Evolutionary conservation across 768 basidiomycete species (phyloP).

Genomic region (Russula ochroleuca): DNA sequence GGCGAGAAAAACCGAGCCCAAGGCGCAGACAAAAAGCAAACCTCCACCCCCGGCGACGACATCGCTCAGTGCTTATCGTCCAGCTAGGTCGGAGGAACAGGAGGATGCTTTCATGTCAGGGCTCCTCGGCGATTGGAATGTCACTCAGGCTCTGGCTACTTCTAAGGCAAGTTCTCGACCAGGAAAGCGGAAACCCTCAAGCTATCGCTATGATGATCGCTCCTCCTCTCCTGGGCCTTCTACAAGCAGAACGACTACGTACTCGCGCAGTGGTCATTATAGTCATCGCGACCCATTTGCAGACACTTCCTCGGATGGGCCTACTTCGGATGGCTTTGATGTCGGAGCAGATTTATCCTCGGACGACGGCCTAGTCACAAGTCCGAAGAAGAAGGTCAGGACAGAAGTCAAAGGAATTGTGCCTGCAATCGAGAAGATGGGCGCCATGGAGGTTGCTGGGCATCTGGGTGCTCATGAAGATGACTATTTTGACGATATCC

Average conservation of each 20-base stretch:
- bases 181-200: slow-evolving; percentile 68
- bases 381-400: slow-evolving; percentile 66
- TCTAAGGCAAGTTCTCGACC: slow-evolving; percentile 35
- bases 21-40: slow-evolving; percentile 44
- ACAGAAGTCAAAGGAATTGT: slow-evolving; percentile 42
- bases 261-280: slow-evolving; percentile 10
- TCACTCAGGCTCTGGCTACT: slow-evolving; percentile 39
- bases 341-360: slow-evolving; percentile 35
- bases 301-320: slow-evolving; percentile 35
- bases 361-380: slow-evolving; percentile 59
- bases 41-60: slow-evolving; percentile 46
- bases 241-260: slow-evolving; percentile 10
- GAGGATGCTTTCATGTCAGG: slow-evolving; percentile 88
- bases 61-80: slow-evolving; percentile 77
- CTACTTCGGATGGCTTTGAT: slow-evolving; percentile 31
- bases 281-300: slow-evolving; percentile 26
- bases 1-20: slow-evolving; percentile 42
- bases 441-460: slow-evolving; percentile 55
- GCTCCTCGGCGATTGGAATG: slow-evolving; percentile 70
- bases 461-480: slow-evolving; percentile 27
- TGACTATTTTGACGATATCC: slow-evolving; percentile 50
- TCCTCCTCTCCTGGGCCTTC: slow-evolving; percentile 31
- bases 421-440: slow-evolving; percentile 56
- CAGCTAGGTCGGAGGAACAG: slow-evolving; percentile 66
- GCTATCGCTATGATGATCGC: slow-evolving; percentile 26